Conservation (phyloP, 805 yeast genomes). For the Schwanniomyces occidentalis region DNA sequence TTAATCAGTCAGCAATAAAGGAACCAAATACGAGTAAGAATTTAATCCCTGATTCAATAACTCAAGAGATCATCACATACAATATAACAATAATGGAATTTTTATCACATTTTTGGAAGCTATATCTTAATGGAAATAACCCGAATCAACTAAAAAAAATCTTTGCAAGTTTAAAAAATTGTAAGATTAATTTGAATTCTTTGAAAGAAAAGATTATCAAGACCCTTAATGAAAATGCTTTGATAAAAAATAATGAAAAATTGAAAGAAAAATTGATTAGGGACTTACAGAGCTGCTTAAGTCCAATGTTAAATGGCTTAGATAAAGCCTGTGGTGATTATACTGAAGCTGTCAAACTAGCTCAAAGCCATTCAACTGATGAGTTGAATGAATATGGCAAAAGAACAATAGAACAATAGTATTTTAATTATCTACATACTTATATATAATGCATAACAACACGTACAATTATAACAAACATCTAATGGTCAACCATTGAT, state of each 20-base stretch:
- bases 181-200: constrained; percentile 28
- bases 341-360: constrained; percentile 25
- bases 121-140: constrained; percentile 35
- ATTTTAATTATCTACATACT: neutral
- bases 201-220: constrained; percentile 24
- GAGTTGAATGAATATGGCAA: constrained; percentile 36
- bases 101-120: constrained; percentile 44
- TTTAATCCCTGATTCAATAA: constrained; percentile 24
- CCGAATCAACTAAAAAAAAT: constrained; percentile 39
- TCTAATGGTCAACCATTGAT: constrained; percentile 2
- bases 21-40: constrained; percentile 9
- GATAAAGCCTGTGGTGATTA: constrained; percentile 37
- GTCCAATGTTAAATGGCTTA: constrained; percentile 31
- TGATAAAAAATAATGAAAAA: constrained; percentile 28
- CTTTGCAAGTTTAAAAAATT: constrained; percentile 35
- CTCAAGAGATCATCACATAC: constrained; percentile 36
- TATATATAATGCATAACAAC: no score
- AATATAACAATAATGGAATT: constrained; percentile 44
- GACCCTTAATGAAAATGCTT: constrained; percentile 23
- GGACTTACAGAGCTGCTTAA: constrained; percentile 34
- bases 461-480: neutral
- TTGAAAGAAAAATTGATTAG: constrained; percentile 30
- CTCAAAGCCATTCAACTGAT: constrained; percentile 7
- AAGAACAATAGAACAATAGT: constrained; percentile 19
- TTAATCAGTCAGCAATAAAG: constrained; percentile 4